A percentile compares a stretch with the other conserved stretches of the same genome.
Evolutionary conservation across 805 yeast genomes (phyloP).

Genomic region (Nakazawaea laoshanensis): DNA sequence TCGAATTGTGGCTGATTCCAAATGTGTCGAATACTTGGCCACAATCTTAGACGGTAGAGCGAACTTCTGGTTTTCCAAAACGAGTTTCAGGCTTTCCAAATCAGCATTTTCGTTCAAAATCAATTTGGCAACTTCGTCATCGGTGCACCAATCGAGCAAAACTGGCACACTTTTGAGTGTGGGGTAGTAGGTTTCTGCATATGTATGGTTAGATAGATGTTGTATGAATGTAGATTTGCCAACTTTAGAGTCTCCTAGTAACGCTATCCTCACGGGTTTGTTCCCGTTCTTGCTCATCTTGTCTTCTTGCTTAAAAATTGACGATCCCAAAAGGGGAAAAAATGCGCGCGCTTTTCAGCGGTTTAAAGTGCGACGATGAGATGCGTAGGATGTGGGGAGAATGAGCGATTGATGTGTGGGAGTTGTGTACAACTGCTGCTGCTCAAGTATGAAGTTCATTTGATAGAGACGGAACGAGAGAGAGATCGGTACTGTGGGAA

Average conservation of each 20-base stretch:
- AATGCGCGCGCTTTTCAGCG: no score
- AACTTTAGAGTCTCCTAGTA: conserved; percentile 48
- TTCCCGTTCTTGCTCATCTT: no score
- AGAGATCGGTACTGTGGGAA: background rate
- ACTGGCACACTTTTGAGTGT: conserved; percentile 55
- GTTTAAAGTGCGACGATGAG: conserved; percentile 3
- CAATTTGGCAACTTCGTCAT: conserved; percentile 26
- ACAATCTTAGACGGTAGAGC: conserved; percentile 15
- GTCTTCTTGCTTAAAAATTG: no score
- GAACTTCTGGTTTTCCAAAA: conserved; percentile 18
- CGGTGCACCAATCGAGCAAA: conserved; percentile 46
- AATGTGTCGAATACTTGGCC: conserved; percentile 14
- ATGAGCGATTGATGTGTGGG: conserved; percentile 1
- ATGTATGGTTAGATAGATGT: conserved; percentile 36
- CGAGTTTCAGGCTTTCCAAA: conserved; percentile 26
- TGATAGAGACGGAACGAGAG: conserved; percentile 4
- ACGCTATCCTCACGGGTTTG: conserved; percentile 47
- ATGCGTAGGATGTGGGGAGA: conserved; percentile 1
- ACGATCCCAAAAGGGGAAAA: no score
- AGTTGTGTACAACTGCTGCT: conserved; percentile 8
- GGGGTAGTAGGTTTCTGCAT: conserved; percentile 68
- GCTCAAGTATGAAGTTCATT: conserved; percentile 5
- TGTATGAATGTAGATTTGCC: conserved; percentile 57
- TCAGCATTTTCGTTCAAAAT: conserved; percentile 40
- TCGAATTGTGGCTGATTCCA: conserved; percentile 13